phyloP scores from a whole-genome alignment of 768 basidiomycete genomes.

The Pisolithus tinctorius region DNA sequence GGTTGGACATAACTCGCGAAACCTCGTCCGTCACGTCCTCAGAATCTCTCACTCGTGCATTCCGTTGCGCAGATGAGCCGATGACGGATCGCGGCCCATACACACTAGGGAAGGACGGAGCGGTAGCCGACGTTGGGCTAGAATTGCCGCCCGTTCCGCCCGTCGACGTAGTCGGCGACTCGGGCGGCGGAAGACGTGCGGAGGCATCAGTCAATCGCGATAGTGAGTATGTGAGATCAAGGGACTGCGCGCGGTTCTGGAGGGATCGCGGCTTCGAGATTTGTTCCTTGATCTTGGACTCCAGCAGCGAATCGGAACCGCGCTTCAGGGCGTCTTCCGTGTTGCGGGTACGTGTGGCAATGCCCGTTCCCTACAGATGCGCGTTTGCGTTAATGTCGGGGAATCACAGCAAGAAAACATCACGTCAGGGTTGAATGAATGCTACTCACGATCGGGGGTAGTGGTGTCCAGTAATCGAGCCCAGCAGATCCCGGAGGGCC shows the following conservation, averaged over 20 bases:
- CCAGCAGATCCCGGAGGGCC: constrained; percentile 39
- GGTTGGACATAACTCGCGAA: constrained; percentile 70
- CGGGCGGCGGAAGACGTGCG: constrained; percentile 57
- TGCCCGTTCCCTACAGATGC: constrained; percentile 51
- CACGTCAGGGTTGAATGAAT: constrained; percentile 12
- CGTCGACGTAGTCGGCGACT: constrained; percentile 75
- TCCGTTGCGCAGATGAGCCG: constrained; percentile 38
- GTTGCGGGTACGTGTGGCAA: constrained; percentile 60
- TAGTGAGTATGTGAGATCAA: constrained; percentile 81
- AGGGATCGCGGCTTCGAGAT: constrained; percentile 70
- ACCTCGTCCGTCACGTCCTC: constrained; percentile 63
- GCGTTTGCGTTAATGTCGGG: constrained; percentile 6
- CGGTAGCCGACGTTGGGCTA: constrained; percentile 71
- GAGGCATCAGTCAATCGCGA: constrained; percentile 71
- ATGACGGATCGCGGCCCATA: constrained; percentile 60
- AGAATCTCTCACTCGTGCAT: constrained; percentile 32
- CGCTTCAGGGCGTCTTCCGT: constrained; percentile 74
- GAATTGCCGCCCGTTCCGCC: constrained; percentile 67
- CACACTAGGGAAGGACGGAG: constrained; percentile 80
- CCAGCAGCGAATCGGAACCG: constrained; percentile 77
- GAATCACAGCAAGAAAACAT: not conserved
- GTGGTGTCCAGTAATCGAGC: constrained; percentile 70
- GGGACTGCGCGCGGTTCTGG: constrained; percentile 82
- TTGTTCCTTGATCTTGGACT: constrained; percentile 79
- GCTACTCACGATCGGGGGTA: constrained; percentile 64